Conservation (phyloP, 2,329 filamentous ascomycete species). For the Cladobotryum protrusum region DNA sequence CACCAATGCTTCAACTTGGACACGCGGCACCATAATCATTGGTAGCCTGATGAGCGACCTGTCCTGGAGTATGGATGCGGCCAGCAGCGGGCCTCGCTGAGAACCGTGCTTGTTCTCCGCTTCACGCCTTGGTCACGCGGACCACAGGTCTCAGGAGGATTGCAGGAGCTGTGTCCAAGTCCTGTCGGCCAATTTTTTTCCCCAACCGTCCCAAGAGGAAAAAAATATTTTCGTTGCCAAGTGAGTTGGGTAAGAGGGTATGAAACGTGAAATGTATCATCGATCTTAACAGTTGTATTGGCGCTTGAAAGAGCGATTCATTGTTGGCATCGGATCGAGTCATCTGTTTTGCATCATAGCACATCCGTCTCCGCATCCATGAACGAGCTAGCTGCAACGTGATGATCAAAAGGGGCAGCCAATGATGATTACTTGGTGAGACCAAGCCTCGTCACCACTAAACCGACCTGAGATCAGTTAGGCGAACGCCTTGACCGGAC, state of each 20-base stretch:
- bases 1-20: too few relatives aligned
- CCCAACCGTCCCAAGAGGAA: neutral
- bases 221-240: neutral
- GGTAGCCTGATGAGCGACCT: too few relatives aligned
- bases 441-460: constrained; percentile 4
- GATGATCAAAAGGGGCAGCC: constrained; percentile 1
- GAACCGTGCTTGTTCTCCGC: neutral
- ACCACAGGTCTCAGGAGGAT: neutral
- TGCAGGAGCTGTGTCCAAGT: constrained; percentile 1
- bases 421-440: constrained; percentile 5
- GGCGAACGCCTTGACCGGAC: constrained; percentile 7
- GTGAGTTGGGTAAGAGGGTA: too few relatives aligned
- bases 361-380: neutral
- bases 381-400: constrained; percentile 2
- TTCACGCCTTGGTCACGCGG: constrained; percentile 7
- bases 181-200: neutral
- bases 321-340: neutral
- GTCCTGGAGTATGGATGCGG: too few relatives aligned
- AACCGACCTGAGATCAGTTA: neutral
- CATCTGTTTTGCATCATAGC: neutral
- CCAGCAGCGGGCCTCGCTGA: too few relatives aligned
- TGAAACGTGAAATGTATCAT: too few relatives aligned
- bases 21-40: too few relatives aligned
- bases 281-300: too few relatives aligned
- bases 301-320: neutral